Conservation (phyloP, 1,284 basidiomycete genomes). For the Leccinum solheimii region DNA sequence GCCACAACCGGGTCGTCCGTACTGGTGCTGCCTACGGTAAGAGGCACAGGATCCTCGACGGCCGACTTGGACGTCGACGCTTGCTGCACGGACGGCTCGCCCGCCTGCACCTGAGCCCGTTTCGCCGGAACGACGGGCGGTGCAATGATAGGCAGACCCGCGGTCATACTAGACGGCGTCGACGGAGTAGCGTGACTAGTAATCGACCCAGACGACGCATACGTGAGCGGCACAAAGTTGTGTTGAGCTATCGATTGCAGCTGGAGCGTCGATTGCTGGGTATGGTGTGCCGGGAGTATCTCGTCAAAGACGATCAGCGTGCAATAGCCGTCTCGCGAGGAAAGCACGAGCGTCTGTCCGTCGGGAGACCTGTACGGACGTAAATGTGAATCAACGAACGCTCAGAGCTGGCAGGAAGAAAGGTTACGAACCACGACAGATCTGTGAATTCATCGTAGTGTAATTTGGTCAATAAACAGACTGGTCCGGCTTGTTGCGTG, state of each 20-base stretch:
- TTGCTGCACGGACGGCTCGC: constrained; percentile 53
- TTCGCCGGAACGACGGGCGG: constrained; percentile 53
- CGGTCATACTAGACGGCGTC: constrained; percentile 43
- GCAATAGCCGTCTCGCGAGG: constrained; percentile 96
- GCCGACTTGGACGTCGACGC: constrained; percentile 41
- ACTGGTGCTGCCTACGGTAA: constrained; percentile 14
- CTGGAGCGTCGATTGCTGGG: constrained; percentile 85
- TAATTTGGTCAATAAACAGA: constrained; percentile 91
- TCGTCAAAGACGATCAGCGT: constrained; percentile 92
- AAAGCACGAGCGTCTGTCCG: constrained; percentile 89
- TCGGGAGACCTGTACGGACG: constrained; percentile 79
- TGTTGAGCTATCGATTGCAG: constrained; percentile 84
- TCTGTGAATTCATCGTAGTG: constrained; percentile 99
- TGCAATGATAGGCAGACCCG: constrained; percentile 40
- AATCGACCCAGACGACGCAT: constrained; percentile 22
- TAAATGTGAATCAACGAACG: constrained; percentile 5
- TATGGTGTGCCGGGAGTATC: constrained; percentile 82
- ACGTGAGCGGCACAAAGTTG: constrained; percentile 65
- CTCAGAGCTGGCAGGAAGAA: neutral
- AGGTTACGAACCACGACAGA: constrained; percentile 79
- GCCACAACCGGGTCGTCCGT: constrained; percentile 14
- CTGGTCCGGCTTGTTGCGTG: constrained; percentile 92
- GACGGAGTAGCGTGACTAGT: constrained; percentile 28
- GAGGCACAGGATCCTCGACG: constrained; percentile 13
- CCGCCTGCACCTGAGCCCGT: constrained; percentile 31